Evolutionary conservation across 805 yeast species (phyloP), one percentile per base, ranked within the genome.

Genomic region (Phaffomyces antillensis): DNA sequence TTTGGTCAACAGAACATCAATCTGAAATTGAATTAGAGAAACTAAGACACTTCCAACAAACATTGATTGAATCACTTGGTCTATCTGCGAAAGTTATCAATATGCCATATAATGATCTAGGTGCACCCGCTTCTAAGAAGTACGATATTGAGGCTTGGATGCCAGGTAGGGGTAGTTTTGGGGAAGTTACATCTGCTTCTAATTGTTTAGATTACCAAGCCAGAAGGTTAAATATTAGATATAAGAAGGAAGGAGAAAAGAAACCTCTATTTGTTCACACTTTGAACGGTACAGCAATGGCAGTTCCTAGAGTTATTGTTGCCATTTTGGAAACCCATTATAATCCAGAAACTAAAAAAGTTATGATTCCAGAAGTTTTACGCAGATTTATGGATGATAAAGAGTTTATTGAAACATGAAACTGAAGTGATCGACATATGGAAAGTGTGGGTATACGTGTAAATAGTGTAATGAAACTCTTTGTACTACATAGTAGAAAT

Each of bases 131-230:
- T 0, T 79, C 73, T 63, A 82, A 85, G 58, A 93, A 93, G 61
- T 87, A 81, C 60, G 99, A 93, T 55, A 86, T 90, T 46, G 99
- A 93, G 64, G 96, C 90, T 0, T 87, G 96, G 89, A 91, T 93
- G 98, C 98, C 98, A 0, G 97, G 98, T 3, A 76, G 96, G 55
- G 90, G 87, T 1, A 62, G 67, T 2, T 91, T 95, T 87, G 99
- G 99, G 5, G 99, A 93, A 61, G 72, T 93, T 30, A 81, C 95
- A 2, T 86, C 96, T 26, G 75, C 95, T 1, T 89, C 97, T 2
- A 91, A 90, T 60, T 93, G 99, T 63, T 77, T 88, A 4, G 97
- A 90, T 53, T 93, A 77, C 62, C 99, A 93, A 66, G 68, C 95
- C 8, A 74, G 96, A 62, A 74, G 98, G 56, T 71, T 93, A 53